Base-by-base conservation (phyloP, 2,329 filamentous ascomycete species). In the Dothideomycetes sp. region DNA sequence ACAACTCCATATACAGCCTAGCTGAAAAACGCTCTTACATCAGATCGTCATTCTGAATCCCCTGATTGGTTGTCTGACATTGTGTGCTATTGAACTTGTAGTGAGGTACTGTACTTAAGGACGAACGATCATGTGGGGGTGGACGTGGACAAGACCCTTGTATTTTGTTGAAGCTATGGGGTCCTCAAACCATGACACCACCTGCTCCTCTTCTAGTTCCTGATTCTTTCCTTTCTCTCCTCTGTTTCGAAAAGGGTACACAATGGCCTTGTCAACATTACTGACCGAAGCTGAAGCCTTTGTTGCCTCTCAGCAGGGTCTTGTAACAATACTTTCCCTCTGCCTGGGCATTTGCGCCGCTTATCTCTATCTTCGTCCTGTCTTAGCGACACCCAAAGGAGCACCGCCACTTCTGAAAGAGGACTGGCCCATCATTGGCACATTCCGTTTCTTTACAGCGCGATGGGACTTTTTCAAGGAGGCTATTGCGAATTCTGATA, bases 401-500 rank as follows among this genome's bases (percentile, higher is more conserved):
- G 47, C 50, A 7, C 54, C 54, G 11, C 36, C 45, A 18, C 40
- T 46, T 14, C 40, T 42, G 9, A 37, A 37, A 14, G 43, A 47
- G 11, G 43, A 48, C 5, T 61, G 50, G 48, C 69, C 70, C 0
- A 44, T 73, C 7, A 41, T 69, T 3, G 69, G 69, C 2, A 56
- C 63, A 2, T 41, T 62, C 18, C 52, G 54, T 1, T 73, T 70
- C 56, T 73, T 70, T 57, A 64, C 63, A 3, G 43, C 57, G 12
- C 58, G 69, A 38, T 61, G 59, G 52, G 60, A 66, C 18, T 73
- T 70, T 48, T 61, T 64, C 38, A 48, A 47, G 14, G 41, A 59
- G n/a, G 57, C 57, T 8, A 47, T 47, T 5, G 46, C 45, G 11
- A 44, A 54, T 5, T 59, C 58, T 1, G 37, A 46, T 4, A 62